Evolutionary conservation across 441 rosid species (phyloP), one percentile per base, ranked within the genome.

Genomic region (Daphne laureola): DNA sequence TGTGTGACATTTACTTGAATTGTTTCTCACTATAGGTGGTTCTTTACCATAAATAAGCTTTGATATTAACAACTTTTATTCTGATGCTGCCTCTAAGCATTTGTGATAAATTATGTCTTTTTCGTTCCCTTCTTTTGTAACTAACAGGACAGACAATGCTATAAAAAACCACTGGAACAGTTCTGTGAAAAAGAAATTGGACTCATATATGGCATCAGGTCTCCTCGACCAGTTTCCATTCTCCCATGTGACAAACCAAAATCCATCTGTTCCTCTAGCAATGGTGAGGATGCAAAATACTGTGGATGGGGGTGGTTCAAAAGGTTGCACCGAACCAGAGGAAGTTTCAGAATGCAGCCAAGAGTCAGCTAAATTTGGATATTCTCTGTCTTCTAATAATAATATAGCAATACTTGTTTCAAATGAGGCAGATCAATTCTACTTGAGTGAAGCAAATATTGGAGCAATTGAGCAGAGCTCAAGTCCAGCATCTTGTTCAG

Each of bases 161-260:
- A 94, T 94, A 61, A 94, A 94, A 76, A 94, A 94, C 70, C 99
- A 90, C 70, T 94, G 99, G 99, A 90, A 94, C 83, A 94, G 99
- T 76, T 90, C 97, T 49, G 93, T 94, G 65, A 94, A 85, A 74
- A 94, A 94, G 90, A 94, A 94, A 72, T 52, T 94, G 73, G 96
- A 90, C 61, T 83, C 97, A 40, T 93, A 90, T 70, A 63, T 85
- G 64, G 90, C 90, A 53, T 87, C 97, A 14, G 99, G 95, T 63
- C 79, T 83, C 62, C 72, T 93, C 61, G 90, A 84, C 58, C 91
- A 87, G 67, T 78, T 72, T 65, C 95, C 82, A 65, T 82, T 66
- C 65, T 82, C 99, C 64, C 78, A 70, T 58, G 70, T 59, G 68
- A 70, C 65, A 59, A 73, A 68, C 65, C 91, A 82, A 70, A 79